Evolutionary conservation across 495 filamentous ascomycete species (phyloP).

Genomic region (Penicillium cosmopolitanum): DNA sequence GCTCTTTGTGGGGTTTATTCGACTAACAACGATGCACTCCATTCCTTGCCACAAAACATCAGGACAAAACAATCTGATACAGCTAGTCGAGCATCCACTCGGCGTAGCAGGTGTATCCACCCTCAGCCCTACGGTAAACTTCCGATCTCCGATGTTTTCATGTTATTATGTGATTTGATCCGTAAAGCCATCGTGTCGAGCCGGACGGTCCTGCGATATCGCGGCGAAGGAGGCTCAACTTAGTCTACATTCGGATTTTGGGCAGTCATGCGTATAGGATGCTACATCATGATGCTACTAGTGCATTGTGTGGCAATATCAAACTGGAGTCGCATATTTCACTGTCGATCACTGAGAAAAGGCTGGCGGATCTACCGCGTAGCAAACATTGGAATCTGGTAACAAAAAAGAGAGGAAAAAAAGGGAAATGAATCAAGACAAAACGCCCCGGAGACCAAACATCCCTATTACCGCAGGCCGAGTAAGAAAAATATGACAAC

Average conservation of each 20-base stretch:
- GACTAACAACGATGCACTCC: no score
- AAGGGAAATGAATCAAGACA: background rate
- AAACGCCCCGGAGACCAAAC: background rate
- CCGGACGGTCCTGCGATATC: background rate
- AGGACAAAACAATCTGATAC: background rate
- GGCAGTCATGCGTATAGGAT: constrained; percentile 4
- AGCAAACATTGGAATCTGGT: background rate
- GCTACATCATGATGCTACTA: constrained; percentile 5
- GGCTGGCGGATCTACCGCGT: background rate
- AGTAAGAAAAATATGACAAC: background rate
- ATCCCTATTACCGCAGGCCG: background rate
- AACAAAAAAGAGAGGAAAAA: background rate
- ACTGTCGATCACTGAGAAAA: constrained; percentile 7
- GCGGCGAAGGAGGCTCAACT: constrained; percentile 1
- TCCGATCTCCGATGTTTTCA: background rate
- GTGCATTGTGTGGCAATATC: constrained; percentile 7
- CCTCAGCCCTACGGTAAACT: background rate
- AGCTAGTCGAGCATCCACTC: background rate
- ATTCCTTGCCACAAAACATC: background rate
- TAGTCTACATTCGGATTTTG: background rate
- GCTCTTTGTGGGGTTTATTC: no score
- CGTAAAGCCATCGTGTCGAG: background rate
- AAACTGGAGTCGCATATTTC: constrained; percentile 5
- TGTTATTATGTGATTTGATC: background rate
- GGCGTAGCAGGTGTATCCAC: background rate